Percentiles rank a stretch among this genome's conserved stretches.
phyloP scores from a whole-genome alignment of 2,329 filamentous ascomycete species.

The Arthrobotrys entomopaga region DNA sequence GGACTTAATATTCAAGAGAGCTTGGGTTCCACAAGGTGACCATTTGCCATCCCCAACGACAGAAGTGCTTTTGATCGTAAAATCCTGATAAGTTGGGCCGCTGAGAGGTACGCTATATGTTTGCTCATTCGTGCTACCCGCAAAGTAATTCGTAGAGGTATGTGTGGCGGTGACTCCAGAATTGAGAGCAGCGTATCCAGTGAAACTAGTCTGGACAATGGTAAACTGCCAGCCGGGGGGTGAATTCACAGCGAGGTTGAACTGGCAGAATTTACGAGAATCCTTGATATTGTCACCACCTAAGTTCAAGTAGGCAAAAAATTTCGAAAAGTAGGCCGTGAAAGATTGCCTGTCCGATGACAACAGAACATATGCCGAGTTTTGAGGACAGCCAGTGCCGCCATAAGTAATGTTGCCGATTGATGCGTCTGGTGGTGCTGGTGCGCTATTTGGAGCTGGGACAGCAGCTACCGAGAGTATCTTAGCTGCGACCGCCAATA shows the following conservation, averaged over 20 bases:
- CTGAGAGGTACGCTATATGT: slow-evolving; percentile 13
- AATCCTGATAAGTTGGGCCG: slow-evolving; percentile 34
- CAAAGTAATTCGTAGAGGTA: slow-evolving; percentile 38
- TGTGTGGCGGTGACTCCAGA: slow-evolving; percentile 22
- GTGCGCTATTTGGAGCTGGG: background rate
- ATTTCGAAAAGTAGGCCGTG: slow-evolving; percentile 29
- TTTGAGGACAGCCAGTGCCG: slow-evolving; percentile 40
- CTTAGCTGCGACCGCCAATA: slow-evolving; percentile 6
- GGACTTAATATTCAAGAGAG: slow-evolving; percentile 42
- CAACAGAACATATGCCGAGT: slow-evolving; percentile 24
- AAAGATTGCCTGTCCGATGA: slow-evolving; percentile 39
- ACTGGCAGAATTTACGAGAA: slow-evolving; percentile 41
- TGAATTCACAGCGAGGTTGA: slow-evolving; percentile 37
- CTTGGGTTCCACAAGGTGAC: slow-evolving; percentile 37
- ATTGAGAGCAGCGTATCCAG: slow-evolving; percentile 37
- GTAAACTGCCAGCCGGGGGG: slow-evolving; percentile 45
- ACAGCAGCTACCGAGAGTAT: slow-evolving; percentile 4
- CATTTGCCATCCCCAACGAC: slow-evolving; percentile 25
- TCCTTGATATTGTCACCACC: slow-evolving; percentile 17
- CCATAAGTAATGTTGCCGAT: slow-evolving; percentile 42
- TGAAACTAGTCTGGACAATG: slow-evolving; percentile 36
- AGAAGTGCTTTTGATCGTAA: slow-evolving; percentile 5
- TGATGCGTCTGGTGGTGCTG: slow-evolving; percentile 21
- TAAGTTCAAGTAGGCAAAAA: slow-evolving; percentile 32
- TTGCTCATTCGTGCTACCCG: slow-evolving; percentile 34